Base-by-base conservation (phyloP, 371 early-diverging fungal species). In the Cokeromyces recurvatus region DNA sequence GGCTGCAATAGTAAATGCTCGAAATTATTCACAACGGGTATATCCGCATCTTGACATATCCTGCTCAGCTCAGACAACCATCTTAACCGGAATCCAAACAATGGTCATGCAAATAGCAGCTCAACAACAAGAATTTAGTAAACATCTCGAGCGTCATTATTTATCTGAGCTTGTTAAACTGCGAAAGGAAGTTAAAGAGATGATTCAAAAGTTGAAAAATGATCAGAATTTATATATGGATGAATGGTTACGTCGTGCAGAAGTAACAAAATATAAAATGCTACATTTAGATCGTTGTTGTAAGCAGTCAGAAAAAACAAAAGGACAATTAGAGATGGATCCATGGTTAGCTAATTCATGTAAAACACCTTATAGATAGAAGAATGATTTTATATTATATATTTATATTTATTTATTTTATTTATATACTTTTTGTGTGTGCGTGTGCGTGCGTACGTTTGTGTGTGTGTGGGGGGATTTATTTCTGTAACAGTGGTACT, bases 311-410 rank as follows among this genome's bases (percentile, higher is more conserved):
- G 65, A 59, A 19, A 51, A 54, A 17, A 17, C 35, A 6, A 31
- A 51, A 15, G 45, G 58, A 3, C 51, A 48, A n/a, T 20, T 43
- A 21, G 66, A 58, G 35, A 67, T 51, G 53, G 71, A 71, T 52
- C 71, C 71, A 12, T 66, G 66, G 71, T 22, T 67, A 12, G 64
- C 65, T 0, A 71, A 71, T 39, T 43, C 66, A 17, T 52, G 71
- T 67, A 67, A 65, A 59, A 10, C 11, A n/a, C 3, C 27, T 25
- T 10, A 23, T 14, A 11, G 16, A 24, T 29, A n/a, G 10, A 15
- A 21, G n/a, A 10, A 29, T n/a, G 8, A n/a, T n/a, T 4, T 4
- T 24, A 14, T 43, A 38, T 16, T 29, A 19, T 19, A n/a, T n/a
- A n/a, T n/a, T n/a, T n/a, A n/a, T n/a, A n/a, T n/a, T n/a, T n/a